phyloP scores from a whole-genome alignment of 108 stramenopile species.

The Skeletonema marinoi region DNA sequence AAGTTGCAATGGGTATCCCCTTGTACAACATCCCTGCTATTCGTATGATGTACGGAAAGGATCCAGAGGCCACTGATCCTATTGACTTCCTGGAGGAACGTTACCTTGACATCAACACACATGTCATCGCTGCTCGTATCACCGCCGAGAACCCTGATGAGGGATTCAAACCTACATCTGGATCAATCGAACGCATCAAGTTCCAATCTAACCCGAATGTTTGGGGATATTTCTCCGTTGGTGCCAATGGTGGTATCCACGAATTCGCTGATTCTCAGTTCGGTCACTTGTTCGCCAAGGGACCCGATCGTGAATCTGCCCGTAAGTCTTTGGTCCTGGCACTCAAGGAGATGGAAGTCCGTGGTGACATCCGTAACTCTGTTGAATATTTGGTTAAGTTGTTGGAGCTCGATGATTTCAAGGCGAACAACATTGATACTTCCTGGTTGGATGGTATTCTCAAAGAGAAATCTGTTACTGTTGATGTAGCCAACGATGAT shows the following conservation, averaged over 20 bases:
- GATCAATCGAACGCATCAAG: conserved; percentile 96
- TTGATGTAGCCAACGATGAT: conserved; percentile 75
- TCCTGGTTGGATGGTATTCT: conserved; percentile 96
- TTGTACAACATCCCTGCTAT: conserved; percentile 92
- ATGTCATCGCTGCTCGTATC: conserved; percentile 98
- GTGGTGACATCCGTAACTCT: conserved; percentile 98
- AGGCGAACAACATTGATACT: conserved; percentile 96
- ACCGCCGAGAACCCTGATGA: conserved; percentile 99
- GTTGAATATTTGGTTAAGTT: conserved; percentile 98
- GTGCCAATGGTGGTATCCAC: conserved; percentile 97
- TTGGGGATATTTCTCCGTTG: conserved; percentile 98
- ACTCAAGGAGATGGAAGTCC: conserved; percentile 97
- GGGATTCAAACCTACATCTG: conserved; percentile 98
- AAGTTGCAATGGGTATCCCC: conserved; percentile 99
- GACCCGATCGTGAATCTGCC: conserved; percentile 93
- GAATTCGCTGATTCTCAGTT: conserved; percentile 99
- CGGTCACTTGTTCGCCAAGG: conserved; percentile 98
- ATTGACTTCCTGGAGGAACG: conserved; percentile 94
- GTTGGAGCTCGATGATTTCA: conserved; percentile 95
- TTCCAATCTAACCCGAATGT: conserved; percentile 97
- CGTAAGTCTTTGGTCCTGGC: conserved; percentile 94
- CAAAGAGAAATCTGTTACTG: conserved; percentile 85
- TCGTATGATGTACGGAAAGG: conserved; percentile 86
- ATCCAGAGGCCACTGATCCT: conserved; percentile 71
- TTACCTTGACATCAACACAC: conserved; percentile 83